Evolutionary conservation across 371 early-diverging fungal genomes (phyloP).

Genomic region (Syncephalastrum sp.): DNA sequence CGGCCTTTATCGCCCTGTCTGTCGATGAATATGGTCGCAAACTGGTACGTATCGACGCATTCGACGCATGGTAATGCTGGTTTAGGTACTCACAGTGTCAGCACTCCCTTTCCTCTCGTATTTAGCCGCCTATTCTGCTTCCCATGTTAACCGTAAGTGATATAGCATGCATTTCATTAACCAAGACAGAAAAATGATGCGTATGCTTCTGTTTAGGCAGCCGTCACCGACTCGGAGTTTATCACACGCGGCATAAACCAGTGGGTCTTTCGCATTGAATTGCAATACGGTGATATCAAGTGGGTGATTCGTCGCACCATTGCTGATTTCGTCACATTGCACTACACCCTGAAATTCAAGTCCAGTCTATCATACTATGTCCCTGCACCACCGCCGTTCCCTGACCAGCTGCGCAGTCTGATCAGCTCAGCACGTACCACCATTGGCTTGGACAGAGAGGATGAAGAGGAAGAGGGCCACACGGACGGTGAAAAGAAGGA

Average conservation of each 20-base stretch:
- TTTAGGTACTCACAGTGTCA: neutral
- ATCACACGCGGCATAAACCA: slow-evolving; percentile 36
- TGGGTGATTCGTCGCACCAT: slow-evolving; percentile 74
- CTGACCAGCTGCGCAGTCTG: slow-evolving; percentile 42
- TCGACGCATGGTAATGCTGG: neutral
- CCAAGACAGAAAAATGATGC: neutral
- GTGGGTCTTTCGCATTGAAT: slow-evolving; percentile 68
- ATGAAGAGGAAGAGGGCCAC: slow-evolving; percentile 9
- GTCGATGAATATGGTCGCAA: slow-evolving; percentile 35
- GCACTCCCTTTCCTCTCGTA: slow-evolving; percentile 4
- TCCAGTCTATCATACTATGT: slow-evolving; percentile 27
- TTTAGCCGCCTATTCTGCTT: slow-evolving; percentile 46
- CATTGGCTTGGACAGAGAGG: slow-evolving; percentile 15
- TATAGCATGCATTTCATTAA: neutral
- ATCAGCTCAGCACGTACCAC: slow-evolving; percentile 37
- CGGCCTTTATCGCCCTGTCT: slow-evolving; percentile 37
- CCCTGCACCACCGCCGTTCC: slow-evolving; percentile 41
- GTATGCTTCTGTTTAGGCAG: slow-evolving; percentile 27
- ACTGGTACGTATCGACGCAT: slow-evolving; percentile 21
- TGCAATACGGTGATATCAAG: slow-evolving; percentile 78
- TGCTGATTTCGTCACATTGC: slow-evolving; percentile 68
- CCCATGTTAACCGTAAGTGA: slow-evolving; percentile 37
- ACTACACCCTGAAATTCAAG: slow-evolving; percentile 59
- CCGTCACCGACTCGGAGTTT: slow-evolving; percentile 55
- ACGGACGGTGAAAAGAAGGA: slow-evolving; percentile 27